These are phyloP conservation scores for Aureobasidium sp. DNA, from an alignment of 2,329 filamentous ascomycete species.

Conservation along the genomic window DNA sequence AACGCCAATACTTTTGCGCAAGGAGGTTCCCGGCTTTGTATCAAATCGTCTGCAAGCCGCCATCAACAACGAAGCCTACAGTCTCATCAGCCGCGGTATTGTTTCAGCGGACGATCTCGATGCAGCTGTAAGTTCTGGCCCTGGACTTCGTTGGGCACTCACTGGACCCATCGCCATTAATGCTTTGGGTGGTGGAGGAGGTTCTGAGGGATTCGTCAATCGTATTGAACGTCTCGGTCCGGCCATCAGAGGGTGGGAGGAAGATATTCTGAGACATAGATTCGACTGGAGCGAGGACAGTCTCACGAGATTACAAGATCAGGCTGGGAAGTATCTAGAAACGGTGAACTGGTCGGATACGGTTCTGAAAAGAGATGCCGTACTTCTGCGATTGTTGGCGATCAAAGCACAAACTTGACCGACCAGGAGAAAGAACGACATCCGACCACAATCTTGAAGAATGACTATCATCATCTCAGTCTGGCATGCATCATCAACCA, in stretches of 20 bases:
- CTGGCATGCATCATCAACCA: too few relatives aligned
- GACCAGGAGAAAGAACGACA: too few relatives aligned
- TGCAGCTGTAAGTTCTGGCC: slow-evolving; percentile 38
- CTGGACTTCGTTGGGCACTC: slow-evolving; percentile 50
- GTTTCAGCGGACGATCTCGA: slow-evolving; percentile 44
- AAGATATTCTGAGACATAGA: neutral
- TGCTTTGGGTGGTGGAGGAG: slow-evolving; percentile 22
- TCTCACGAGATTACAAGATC: neutral
- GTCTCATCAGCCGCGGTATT: slow-evolving; percentile 48
- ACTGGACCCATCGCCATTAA: slow-evolving; percentile 42
- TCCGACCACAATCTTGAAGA: too few relatives aligned
- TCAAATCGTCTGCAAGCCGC: slow-evolving; percentile 54
- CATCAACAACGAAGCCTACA: slow-evolving; percentile 48
- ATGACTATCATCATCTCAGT: too few relatives aligned
- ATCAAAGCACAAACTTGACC: neutral
- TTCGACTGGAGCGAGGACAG: neutral
- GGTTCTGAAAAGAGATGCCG: neutral
- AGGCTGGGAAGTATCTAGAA: neutral
- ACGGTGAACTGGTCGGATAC: neutral
- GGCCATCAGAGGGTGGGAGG: neutral
- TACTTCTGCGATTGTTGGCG: neutral
- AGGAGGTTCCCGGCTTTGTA: slow-evolving; percentile 51
- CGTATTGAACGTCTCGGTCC: slow-evolving; percentile 5
- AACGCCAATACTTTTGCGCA: slow-evolving; percentile 44
- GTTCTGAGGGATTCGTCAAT: slow-evolving; percentile 21